These are phyloP conservation scores for Suillus ampliporus DNA, from an alignment of 768 basidiomycete species.

Conservation along the genomic window DNA sequence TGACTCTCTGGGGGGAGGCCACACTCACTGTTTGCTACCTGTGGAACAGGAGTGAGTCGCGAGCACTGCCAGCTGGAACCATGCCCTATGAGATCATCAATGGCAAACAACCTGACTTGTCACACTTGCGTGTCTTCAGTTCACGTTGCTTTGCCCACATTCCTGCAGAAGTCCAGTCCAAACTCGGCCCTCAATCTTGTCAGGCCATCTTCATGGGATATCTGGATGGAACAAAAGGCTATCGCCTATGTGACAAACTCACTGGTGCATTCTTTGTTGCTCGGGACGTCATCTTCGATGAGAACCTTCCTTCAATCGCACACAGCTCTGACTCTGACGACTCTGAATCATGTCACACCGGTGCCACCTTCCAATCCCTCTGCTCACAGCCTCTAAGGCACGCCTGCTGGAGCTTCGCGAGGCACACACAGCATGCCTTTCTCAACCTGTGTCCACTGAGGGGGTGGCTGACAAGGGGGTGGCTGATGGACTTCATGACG, in stretches of 20 bases:
- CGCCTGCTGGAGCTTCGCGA: too few species aligned
- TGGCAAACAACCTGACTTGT: slow-evolving; percentile 12
- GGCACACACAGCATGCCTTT: too few species aligned
- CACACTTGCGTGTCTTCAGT: slow-evolving; percentile 20
- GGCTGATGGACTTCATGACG: too few species aligned
- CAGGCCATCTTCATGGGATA: slow-evolving; percentile 13
- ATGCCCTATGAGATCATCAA: slow-evolving; percentile 11
- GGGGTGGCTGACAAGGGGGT: too few species aligned
- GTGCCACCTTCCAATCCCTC: too few species aligned
- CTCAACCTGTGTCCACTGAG: too few species aligned
- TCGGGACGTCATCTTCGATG: slow-evolving; percentile 9
- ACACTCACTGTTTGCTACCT: slow-evolving; percentile 14
- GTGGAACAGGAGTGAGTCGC: slow-evolving; percentile 5
- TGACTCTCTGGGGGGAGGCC: slow-evolving; percentile 28
- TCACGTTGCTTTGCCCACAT: slow-evolving; percentile 17
- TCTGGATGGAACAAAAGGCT: slow-evolving; percentile 12
- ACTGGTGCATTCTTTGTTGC: slow-evolving; percentile 15
- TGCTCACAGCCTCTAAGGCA: too few species aligned
- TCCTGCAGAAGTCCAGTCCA: slow-evolving; percentile 2
- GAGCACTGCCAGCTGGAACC: not conserved
- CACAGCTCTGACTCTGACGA: not conserved
- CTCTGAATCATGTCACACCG: too few species aligned
- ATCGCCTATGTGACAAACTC: slow-evolving; percentile 6
- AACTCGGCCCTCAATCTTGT: slow-evolving; percentile 17
- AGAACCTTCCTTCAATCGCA: not conserved